Evolutionary conservation across 129 eudicot species (phyloP).

Genomic region (Pulicaria dysenterica): DNA sequence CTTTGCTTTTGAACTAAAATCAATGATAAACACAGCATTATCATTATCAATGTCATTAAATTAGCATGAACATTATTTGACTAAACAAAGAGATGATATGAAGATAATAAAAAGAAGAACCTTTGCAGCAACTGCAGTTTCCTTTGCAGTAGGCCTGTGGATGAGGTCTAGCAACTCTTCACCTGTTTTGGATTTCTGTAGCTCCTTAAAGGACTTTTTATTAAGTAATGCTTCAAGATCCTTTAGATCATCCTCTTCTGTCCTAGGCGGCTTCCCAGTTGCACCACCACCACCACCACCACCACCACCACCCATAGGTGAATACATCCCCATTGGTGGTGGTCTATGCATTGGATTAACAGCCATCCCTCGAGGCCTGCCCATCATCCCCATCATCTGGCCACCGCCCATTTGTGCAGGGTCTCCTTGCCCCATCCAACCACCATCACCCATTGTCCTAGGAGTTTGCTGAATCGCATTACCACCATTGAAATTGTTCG

Average conservation of each 20-base stretch:
- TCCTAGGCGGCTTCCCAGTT: conserved; percentile 58
- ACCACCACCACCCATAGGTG: conserved; percentile 31
- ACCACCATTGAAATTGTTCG: conserved; percentile 28
- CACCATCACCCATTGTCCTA: conserved; percentile 52
- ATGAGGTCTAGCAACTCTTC: conserved; percentile 91
- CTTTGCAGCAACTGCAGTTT: conserved; percentile 93
- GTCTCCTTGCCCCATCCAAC: conserved; percentile 60
- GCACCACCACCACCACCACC: conserved; percentile 44
- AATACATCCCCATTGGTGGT: conserved; percentile 55
- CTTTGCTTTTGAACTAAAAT: conserved; percentile 86
- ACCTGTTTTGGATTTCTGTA: conserved; percentile 94
- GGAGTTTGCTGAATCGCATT: conserved; percentile 28
- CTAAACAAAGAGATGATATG: background rate
- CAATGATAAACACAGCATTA: background rate
- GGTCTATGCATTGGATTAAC: conserved; percentile 66
- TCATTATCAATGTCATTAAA: background rate
- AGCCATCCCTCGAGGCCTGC: conserved; percentile 68
- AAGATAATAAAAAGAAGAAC: conserved; percentile 32
- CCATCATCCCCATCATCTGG: conserved; percentile 62
- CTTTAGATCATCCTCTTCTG: conserved; percentile 91
- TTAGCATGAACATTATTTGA: background rate
- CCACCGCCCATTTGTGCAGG: conserved; percentile 46
- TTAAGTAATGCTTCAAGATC: conserved; percentile 88
- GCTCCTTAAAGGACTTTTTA: conserved; percentile 80
- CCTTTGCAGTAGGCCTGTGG: conserved; percentile 92